Evolutionary conservation across 164 flowering plant genomes (phyloP), one percentile per base, ranked within the genome.

Genomic region (Vitis rupestris): DNA sequence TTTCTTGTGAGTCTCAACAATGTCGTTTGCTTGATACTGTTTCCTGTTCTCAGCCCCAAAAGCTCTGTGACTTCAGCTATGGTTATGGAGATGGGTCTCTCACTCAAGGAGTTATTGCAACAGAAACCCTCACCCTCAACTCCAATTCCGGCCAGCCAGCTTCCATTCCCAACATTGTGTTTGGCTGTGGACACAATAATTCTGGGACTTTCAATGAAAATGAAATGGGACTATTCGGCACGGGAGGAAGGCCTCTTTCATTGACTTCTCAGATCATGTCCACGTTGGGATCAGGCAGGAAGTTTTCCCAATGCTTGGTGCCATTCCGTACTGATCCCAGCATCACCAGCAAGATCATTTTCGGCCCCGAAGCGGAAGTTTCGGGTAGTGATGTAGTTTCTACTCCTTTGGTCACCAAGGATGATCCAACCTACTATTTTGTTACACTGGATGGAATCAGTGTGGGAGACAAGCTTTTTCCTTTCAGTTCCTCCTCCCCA

Each of bases 281-380:
- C 1, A 0, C 4, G 1, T 13, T 69, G 1, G 71, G 67, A 37
- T 37, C 44, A 0, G 10, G 44, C 54, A 53, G 56, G 14, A 69
- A 48, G 30, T 77, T 77, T 61, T 77, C 80, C 3, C 62, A 77
- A 14, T 77, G 80, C 61, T 47, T 77, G 44, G 30, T 71, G n/a
- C 78, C 75, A 3, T 19, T 59, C 49, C 49, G 53, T 1, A 12
- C 69, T 10, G 47, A 50, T 5, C 37, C 65, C 0, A 51, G 4
- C 2, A 37, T 17, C 15, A 9, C 76, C 2, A 72, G 79, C 69
- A 75, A 19, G 61, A 10, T 79, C 31, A 50, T 10, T 9, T 72
- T 79, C 23, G 80, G 80, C 2, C 8, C 3, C 12, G 65, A 14
- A 3, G 64, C 68, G 10, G 71, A 15, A 15, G 71, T 70, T 27